These are phyloP conservation scores for Phytophthora nicotianae DNA, from an alignment of 352 stramenopile species.

Conservation along the genomic window DNA sequence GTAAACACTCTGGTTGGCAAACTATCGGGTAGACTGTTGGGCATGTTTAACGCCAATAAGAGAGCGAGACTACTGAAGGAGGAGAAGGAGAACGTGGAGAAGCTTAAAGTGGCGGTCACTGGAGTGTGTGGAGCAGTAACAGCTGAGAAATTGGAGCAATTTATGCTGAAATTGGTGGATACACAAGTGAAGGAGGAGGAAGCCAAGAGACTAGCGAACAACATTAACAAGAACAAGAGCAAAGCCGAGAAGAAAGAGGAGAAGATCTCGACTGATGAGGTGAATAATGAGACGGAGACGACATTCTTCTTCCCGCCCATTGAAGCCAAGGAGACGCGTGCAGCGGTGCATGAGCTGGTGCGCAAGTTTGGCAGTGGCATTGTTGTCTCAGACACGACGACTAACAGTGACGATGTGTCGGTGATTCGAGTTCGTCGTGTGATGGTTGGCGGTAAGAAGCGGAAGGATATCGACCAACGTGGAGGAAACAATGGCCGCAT, in stretches of 20 bases:
- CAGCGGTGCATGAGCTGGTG: conserved; percentile 85
- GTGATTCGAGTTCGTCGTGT: conserved; percentile 84
- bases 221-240: conserved; percentile 24
- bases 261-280: conserved; percentile 2
- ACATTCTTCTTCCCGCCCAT: conserved; percentile 80
- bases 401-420: conserved; percentile 63
- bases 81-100: conserved; percentile 47
- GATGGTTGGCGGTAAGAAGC: conserved; percentile 85
- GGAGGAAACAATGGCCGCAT: conserved; percentile 27
- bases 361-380: conserved; percentile 67
- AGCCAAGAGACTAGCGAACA: conserved; percentile 24
- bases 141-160: conserved; percentile 43
- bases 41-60: conserved; percentile 72
- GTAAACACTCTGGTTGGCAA: conserved; percentile 66
- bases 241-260: conserved; percentile 8
- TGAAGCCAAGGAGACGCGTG: conserved; percentile 84
- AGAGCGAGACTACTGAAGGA: conserved; percentile 35
- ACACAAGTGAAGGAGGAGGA: conserved; percentile 37
- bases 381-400: conserved; percentile 87
- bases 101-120: conserved; percentile 50
- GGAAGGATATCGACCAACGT: conserved; percentile 79
- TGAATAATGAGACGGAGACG: conserved; percentile 27
- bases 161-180: conserved; percentile 52
- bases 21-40: conserved; percentile 58
- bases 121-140: conserved; percentile 52